These are phyloP conservation scores for Rutstroemia sp. DNA, from an alignment of 2,329 filamentous ascomycete genomes.

Conservation along the genomic window DNA sequence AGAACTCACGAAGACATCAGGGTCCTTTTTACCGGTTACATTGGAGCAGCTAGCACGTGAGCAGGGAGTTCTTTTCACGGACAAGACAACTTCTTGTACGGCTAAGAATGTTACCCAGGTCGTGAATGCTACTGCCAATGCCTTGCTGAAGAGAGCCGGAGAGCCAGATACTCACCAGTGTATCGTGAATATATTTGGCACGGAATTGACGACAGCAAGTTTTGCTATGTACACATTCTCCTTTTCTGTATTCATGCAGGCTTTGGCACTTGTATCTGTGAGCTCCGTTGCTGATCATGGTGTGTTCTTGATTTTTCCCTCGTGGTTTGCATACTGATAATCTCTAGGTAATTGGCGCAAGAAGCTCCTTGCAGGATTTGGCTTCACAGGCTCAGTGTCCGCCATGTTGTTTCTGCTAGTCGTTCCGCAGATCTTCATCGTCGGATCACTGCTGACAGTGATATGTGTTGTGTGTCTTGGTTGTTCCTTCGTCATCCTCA, in stretches of 20 bases:
- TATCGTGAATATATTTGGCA: slow-evolving; percentile 70
- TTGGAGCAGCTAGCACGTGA: slow-evolving; percentile 90
- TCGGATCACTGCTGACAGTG: slow-evolving; percentile 77
- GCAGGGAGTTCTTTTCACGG: slow-evolving; percentile 76
- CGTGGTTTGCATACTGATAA: background rate
- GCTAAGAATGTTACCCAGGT: slow-evolving; percentile 29
- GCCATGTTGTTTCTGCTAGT: slow-evolving; percentile 86
- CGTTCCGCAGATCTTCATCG: slow-evolving; percentile 63
- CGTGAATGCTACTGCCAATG: slow-evolving; percentile 13
- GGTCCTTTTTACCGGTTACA: slow-evolving; percentile 94
- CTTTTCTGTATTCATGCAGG: slow-evolving; percentile 79
- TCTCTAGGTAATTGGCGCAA: slow-evolving; percentile 62
- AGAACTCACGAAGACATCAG: slow-evolving; percentile 29
- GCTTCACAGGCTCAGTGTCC: slow-evolving; percentile 69
- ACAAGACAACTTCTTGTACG: slow-evolving; percentile 68
- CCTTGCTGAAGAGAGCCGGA: slow-evolving; percentile 20
- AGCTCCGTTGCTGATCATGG: slow-evolving; percentile 93
- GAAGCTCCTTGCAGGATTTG: slow-evolving; percentile 74
- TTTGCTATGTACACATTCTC: slow-evolving; percentile 99
- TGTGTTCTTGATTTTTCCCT: slow-evolving; percentile 2
- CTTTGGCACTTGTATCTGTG: slow-evolving; percentile 87
- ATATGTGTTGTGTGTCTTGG: slow-evolving; percentile 90
- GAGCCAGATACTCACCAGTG: slow-evolving; percentile 41
- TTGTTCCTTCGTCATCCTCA: slow-evolving; percentile 87
- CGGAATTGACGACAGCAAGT: slow-evolving; percentile 88